Percentiles rank a stretch among this genome's conserved stretches.
Conservation (phyloP, 768 basidiomycete genomes). For the Leccinellum albellum region DNA sequence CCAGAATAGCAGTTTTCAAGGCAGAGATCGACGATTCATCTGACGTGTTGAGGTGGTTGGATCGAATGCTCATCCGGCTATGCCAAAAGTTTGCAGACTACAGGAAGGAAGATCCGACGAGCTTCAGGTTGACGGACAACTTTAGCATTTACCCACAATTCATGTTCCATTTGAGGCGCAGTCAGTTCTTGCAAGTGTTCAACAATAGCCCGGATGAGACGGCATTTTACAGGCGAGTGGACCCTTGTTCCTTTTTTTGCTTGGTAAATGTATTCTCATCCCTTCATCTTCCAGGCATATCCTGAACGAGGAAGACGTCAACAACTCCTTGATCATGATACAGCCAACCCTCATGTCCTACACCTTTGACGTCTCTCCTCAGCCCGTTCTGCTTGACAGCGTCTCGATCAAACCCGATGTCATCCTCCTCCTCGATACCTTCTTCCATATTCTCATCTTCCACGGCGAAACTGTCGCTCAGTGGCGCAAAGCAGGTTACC, state of each 20-base stretch:
- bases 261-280: neutral
- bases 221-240: conserved; percentile 85
- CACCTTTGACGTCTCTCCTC: conserved; percentile 84
- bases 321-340: conserved; percentile 99
- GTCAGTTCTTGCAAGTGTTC: conserved; percentile 98
- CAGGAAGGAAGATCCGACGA: conserved; percentile 92
- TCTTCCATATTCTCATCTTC: conserved; percentile 99
- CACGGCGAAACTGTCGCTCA: conserved; percentile 96
- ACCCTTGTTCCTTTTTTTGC: no score
- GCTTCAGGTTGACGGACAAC: conserved; percentile 90
- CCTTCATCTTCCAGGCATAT: conserved; percentile 62
- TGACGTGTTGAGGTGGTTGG: conserved; percentile 94
- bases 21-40: conserved; percentile 98
- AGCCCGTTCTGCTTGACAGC: conserved; percentile 94
- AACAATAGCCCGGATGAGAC: conserved; percentile 99
- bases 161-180: conserved; percentile 98
- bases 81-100: conserved; percentile 99
- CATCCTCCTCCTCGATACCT: conserved; percentile 94
- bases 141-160: conserved; percentile 99
- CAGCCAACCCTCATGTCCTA: conserved; percentile 99
- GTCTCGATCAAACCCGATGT: conserved; percentile 97
- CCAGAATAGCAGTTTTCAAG: conserved; percentile 98
- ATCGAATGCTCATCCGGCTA: conserved; percentile 95
- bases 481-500: conserved; percentile 98
- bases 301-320: conserved; percentile 95